Conservation (phyloP, 192 early-diverging fungal species). For the Backusella tuberculispora region DNA sequence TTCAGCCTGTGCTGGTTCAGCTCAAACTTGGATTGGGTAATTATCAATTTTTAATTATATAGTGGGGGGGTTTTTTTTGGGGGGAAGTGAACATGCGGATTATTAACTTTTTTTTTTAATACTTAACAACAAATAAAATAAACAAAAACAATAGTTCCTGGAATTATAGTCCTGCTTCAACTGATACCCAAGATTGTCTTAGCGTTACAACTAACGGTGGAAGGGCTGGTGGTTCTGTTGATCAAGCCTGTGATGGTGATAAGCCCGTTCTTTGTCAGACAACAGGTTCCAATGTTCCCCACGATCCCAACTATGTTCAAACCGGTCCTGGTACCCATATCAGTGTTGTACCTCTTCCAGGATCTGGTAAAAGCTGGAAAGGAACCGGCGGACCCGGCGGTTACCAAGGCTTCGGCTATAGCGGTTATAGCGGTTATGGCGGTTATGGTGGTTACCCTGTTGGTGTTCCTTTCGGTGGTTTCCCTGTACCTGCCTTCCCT, state of each 20-base stretch:
- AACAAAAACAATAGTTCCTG: background rate
- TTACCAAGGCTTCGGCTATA: background rate
- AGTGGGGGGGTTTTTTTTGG: too few species aligned
- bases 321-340: background rate
- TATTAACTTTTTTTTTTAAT: background rate
- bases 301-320: background rate
- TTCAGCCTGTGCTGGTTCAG: background rate
- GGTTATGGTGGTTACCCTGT: background rate
- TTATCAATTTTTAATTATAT: too few species aligned
- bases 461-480: background rate
- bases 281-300: background rate
- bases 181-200: background rate
- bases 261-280: conserved; percentile 3
- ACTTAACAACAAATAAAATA: conserved; percentile 6
- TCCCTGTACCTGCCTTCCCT: background rate
- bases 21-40: conserved; percentile 14
- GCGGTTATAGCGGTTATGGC: background rate
- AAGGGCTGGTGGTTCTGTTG: background rate
- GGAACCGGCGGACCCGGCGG: too few species aligned
- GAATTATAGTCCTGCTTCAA: background rate
- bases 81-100: too few species aligned
- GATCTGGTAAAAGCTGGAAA: background rate
- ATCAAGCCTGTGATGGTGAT: background rate
- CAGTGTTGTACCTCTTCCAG: background rate
- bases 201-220: background rate